Base-by-base conservation (phyloP, 352 stramenopile genomes). In the Globisporangium barbulae region DNA sequence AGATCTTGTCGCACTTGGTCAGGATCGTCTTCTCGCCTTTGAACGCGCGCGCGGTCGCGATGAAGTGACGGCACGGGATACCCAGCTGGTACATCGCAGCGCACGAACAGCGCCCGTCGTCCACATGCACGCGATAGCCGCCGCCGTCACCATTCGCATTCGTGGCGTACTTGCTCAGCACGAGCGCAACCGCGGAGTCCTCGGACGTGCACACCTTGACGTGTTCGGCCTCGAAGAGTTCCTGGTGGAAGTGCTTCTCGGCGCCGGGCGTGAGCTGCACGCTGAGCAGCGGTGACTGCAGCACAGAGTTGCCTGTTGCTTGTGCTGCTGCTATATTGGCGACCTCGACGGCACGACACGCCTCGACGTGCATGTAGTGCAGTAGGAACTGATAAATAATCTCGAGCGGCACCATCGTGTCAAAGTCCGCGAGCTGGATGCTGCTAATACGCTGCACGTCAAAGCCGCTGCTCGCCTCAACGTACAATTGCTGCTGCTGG, bases 41-140 rank as follows among this genome's bases (percentile, higher is more conserved):
- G 44, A 91, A 91, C 47, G 90, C 69, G 48, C 85, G 69, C 21
- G 74, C 79, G 8, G 83, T 77, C 3, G 85, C 83, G 56, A 94
- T 85, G 41, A 90, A 85, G 61, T 94, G 85, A 22, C 83, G 82
- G 21, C 85, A 94, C n/a, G 83, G 85, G 53, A 91, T 77, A 2
- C 82, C 83, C 41, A 92, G 47, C 60, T 94, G 85, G 65, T 83
- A 85, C 74, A 89, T 89, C 44, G 79, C 61, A 1, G 79, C 70
- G 50, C 85, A 94, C 19, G 85, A 88, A 64, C 85, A 94, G 3
- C 77, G 85, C 31, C 76, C 68, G 53, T 89, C 53, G 17, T 67
- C 71, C 12, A 91, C 48, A 52, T 89, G 74, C n/a, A 92, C 81
- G 37, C 73, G 80, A 54, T 80, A 75, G 2, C 19, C 52, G 5